Conservation (phyloP, 2,329 filamentous ascomycete genomes). For the Xylariaceae sp. region DNA sequence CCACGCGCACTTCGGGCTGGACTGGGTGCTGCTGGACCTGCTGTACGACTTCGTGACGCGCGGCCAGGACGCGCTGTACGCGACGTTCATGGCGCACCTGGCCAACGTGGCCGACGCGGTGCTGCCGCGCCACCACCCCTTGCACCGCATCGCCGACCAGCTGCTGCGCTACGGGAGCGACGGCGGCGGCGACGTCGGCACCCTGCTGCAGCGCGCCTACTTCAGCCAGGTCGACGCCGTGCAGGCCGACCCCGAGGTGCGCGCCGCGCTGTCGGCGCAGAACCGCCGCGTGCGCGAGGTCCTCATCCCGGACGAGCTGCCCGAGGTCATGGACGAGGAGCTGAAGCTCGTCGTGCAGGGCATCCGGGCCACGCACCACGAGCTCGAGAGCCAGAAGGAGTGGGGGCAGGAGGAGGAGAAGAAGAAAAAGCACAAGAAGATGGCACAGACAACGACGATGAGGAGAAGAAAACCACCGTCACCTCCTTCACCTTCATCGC, state of each 20-base stretch:
- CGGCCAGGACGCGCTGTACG: neutral
- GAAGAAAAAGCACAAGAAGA: neutral
- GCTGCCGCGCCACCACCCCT: neutral
- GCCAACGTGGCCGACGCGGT: neutral
- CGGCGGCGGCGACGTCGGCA: slow-evolving; percentile 3
- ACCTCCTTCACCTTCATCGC: neutral
- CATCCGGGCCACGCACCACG: neutral
- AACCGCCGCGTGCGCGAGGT: neutral
- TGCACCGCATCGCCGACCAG: neutral
- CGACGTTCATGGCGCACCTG: neutral
- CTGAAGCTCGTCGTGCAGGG: neutral
- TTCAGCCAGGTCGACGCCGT: slow-evolving; percentile 5
- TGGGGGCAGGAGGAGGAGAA: neutral
- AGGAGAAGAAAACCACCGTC: neutral
- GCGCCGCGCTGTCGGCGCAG: neutral
- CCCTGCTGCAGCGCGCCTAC: slow-evolving; percentile 10
- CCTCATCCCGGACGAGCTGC: neutral
- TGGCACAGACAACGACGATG: neutral
- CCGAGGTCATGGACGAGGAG: neutral
- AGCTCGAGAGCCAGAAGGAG: slow-evolving; percentile 7
- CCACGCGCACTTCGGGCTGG: neutral
- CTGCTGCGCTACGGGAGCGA: slow-evolving; percentile 1
- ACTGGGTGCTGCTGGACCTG: slow-evolving; percentile 12
- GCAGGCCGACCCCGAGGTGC: neutral
- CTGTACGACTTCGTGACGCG: slow-evolving; percentile 11